Conservation (phyloP, 2,329 filamentous ascomycete species). For the Diplodia scrobiculata region DNA sequence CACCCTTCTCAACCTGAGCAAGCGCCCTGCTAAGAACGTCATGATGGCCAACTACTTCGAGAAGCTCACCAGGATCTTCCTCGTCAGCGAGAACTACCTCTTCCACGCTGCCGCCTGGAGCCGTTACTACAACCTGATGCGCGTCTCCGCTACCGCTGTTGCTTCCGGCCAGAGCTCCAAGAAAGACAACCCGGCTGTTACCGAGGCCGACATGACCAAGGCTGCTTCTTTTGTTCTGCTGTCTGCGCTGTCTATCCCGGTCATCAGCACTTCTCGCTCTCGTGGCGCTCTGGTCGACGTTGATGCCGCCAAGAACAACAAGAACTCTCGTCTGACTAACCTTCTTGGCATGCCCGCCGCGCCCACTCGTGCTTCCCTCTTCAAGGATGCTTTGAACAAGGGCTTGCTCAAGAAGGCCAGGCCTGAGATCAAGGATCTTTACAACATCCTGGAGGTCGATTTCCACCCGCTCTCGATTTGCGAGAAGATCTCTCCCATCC, state of each 20-base stretch:
- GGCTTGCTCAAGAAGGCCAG: slow-evolving; percentile 88
- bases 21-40: slow-evolving; percentile 95
- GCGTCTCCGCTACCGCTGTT: slow-evolving; percentile 81
- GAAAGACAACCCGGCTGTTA: slow-evolving; percentile 87
- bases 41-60: slow-evolving; percentile 99
- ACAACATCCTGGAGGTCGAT: slow-evolving; percentile 98
- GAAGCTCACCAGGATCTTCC: slow-evolving; percentile 97
- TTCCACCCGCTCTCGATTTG: slow-evolving; percentile 99
- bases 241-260: slow-evolving; percentile 93
- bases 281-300: slow-evolving; percentile 95
- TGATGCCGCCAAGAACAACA: slow-evolving; percentile 96
- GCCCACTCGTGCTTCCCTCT: slow-evolving; percentile 84
- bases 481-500: slow-evolving; percentile 96
- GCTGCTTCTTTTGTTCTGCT: slow-evolving; percentile 94
- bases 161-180: slow-evolving; percentile 85
- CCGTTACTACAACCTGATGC: slow-evolving; percentile 93
- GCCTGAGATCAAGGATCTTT: slow-evolving; percentile 93
- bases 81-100: slow-evolving; percentile 98
- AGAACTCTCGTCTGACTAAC: slow-evolving; percentile 96
- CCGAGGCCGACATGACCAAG: slow-evolving; percentile 87
- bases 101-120: slow-evolving; percentile 99
- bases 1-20: slow-evolving; percentile 94
- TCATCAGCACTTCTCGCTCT: slow-evolving; percentile 97
- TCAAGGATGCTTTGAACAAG: slow-evolving; percentile 95
- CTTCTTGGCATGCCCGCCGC: slow-evolving; percentile 89